phyloP scores from a whole-genome alignment of 1,139 yeast genomes.

The Debaryomyces udenii region DNA sequence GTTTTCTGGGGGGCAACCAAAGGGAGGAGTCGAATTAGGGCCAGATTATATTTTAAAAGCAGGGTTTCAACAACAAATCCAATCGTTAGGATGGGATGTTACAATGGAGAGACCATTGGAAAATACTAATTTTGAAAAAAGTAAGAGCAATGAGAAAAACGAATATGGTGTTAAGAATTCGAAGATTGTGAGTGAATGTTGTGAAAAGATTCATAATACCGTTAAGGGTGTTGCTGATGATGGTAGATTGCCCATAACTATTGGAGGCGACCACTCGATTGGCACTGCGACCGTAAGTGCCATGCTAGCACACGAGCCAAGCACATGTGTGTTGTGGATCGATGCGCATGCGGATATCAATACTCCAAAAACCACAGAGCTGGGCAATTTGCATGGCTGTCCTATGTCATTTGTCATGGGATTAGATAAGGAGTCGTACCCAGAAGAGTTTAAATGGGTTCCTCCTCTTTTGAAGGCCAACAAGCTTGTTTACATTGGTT shows the following conservation, averaged over 20 bases:
- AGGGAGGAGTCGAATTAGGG: slow-evolving; percentile 90
- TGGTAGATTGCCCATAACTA: slow-evolving; percentile 74
- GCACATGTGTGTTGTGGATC: slow-evolving; percentile 91
- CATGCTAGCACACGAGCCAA: slow-evolving; percentile 75
- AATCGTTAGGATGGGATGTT: slow-evolving; percentile 73
- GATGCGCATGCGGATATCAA: slow-evolving; percentile 98
- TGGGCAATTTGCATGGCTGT: slow-evolving; percentile 96
- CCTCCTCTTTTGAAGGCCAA: slow-evolving; percentile 66
- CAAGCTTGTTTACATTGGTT: slow-evolving; percentile 89
- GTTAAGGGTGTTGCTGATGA: slow-evolving; percentile 52
- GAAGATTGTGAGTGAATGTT: slow-evolving; percentile 72
- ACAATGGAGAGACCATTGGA: slow-evolving; percentile 60
- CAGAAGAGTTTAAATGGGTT: slow-evolving; percentile 80
- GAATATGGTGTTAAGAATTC: slow-evolving; percentile 71
- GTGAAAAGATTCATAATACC: slow-evolving; percentile 63
- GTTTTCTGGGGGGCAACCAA: slow-evolving; percentile 96
- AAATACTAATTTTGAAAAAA: slow-evolving; percentile 45
- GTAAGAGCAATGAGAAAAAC: slow-evolving; percentile 48
- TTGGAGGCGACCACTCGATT: slow-evolving; percentile 97
- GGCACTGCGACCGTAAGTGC: slow-evolving; percentile 94
- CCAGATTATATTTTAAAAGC: slow-evolving; percentile 78
- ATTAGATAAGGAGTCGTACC: slow-evolving; percentile 61
- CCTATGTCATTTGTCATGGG: slow-evolving; percentile 93
- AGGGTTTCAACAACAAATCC: slow-evolving; percentile 67
- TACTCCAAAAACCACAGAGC: slow-evolving; percentile 81